Base-by-base conservation (phyloP, 768 basidiomycete genomes). In the Hygrophorus pudorinus region DNA sequence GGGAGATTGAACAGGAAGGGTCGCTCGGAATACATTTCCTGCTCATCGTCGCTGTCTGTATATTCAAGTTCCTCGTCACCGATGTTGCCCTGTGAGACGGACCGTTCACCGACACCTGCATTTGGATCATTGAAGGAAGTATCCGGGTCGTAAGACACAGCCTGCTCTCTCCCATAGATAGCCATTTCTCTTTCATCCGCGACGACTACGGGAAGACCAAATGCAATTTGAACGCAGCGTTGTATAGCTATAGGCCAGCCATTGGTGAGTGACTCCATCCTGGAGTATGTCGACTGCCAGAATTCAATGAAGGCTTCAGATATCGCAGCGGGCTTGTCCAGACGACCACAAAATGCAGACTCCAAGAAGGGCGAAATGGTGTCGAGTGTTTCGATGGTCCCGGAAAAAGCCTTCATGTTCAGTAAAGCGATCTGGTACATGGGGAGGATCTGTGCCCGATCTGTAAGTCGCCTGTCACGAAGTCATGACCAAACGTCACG, bases 341-440 rank as follows among this genome's bases (percentile, higher is more conserved):
- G 44, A 4, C 76, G 69, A 12, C 76, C 72, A 24, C 53, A 50
- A 51, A 89, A 81, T 18, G 74, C 72, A 2, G 81, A 74, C 48
- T 70, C 73, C 6, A 88, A 53, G 2, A 85, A 52, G 5, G 69
- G 57, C 0, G 66, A 62, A n/a, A 83, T 59, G 1, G 56, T 49
- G n/a, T 68, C 63, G 21, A 86, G 60, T n/a, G 64, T 63, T 5
- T 59, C 52, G 10, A 63, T 32, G 1, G 60, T 63, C 4, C 53
- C 55, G 0, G 75, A 70, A 2, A 81, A 61, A 2, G 63, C 61
- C 47, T 71, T 73, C 27, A 83, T 64, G 42, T 67, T 62, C 42
- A 79, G 51, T 33, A 85, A 54, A 29, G 72, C 60, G 10, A 71
- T 76, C 54, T 83, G 70, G 51, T 86, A 89, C 41, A 86, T 54